Evolutionary conservation across 345 rosid species (phyloP).

Genomic region (Euphorbia tirucalli): DNA sequence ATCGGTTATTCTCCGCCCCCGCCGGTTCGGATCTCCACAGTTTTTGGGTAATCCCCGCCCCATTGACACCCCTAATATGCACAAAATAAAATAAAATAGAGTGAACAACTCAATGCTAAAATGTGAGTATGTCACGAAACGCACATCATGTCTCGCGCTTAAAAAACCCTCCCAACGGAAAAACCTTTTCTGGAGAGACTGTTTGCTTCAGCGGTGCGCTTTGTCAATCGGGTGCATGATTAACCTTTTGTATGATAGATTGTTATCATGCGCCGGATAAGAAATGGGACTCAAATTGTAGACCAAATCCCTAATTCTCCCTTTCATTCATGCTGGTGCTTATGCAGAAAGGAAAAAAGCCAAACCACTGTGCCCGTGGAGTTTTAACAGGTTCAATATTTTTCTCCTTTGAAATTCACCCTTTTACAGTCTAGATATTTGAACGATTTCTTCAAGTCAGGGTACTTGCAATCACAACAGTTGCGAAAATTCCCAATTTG

Average conservation of each 20-base stretch:
- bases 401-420: background rate
- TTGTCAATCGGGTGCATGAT: conserved; percentile 9
- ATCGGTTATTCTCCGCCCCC: too few relatives aligned
- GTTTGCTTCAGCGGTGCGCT: background rate
- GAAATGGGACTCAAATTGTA: conserved; percentile 32
- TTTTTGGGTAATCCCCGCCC: too few relatives aligned
- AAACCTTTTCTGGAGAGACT: background rate
- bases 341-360: conserved; percentile 21
- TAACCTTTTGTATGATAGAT: background rate
- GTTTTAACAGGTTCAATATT: conserved; percentile 38
- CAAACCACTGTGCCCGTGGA: conserved; percentile 4
- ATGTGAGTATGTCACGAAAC: too few relatives aligned
- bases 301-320: conserved; percentile 17
- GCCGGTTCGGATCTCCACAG: too few relatives aligned
- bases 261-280: conserved; percentile 40
- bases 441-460: conserved; percentile 1
- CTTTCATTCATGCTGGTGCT: conserved; percentile 23
- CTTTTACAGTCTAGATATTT: conserved; percentile 7
- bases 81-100: too few relatives aligned
- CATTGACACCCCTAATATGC: too few relatives aligned
- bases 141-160: too few relatives aligned
- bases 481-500: conserved; percentile 11
- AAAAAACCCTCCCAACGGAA: background rate
- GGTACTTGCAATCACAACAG: conserved; percentile 9
- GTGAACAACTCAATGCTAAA: too few relatives aligned